These are phyloP conservation scores for Leucogyrophana mollusca DNA, from an alignment of 768 basidiomycete species.

Conservation along the genomic window DNA sequence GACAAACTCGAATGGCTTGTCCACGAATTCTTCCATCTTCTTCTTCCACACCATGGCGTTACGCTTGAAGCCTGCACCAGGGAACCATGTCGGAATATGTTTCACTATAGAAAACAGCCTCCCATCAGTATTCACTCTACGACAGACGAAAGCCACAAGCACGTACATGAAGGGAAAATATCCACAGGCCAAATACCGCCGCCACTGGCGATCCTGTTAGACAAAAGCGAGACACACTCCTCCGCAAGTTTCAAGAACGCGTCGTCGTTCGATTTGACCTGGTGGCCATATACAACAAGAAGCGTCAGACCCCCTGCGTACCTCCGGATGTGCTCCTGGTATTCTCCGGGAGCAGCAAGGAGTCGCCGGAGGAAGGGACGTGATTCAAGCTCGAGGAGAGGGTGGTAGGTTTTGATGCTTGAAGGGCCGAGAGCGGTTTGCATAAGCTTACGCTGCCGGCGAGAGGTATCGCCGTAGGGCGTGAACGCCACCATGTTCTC, in stretches of 20 bases:
- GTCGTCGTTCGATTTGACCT: conserved; percentile 39
- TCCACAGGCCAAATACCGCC: conserved; percentile 45
- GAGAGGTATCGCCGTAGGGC: conserved; percentile 58
- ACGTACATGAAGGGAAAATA: conserved; percentile 34
- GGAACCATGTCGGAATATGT: conserved; percentile 62
- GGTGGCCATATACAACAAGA: conserved; percentile 66
- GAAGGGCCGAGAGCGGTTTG: conserved; percentile 58
- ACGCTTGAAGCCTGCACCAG: conserved; percentile 63
- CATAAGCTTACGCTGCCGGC: conserved; percentile 66
- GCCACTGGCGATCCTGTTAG: conserved; percentile 43
- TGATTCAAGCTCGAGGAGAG: conserved; percentile 56
- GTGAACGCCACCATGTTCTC: conserved; percentile 74
- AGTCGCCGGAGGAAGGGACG: conserved; percentile 56
- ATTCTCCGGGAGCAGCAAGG: conserved; percentile 38
- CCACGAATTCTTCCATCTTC: conserved; percentile 62
- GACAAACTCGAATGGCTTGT: conserved; percentile 59
- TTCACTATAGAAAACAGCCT: conserved; percentile 35
- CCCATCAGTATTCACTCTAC: neutral
- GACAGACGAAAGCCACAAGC: too few relatives aligned
- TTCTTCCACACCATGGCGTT: conserved; percentile 63
- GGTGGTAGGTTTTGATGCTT: conserved; percentile 54
- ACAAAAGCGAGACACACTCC: conserved; percentile 38
- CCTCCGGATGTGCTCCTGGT: conserved; percentile 35
- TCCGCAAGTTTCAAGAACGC: conserved; percentile 40
- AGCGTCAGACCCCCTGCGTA: conserved; percentile 52